Evolutionary conservation across 2,329 filamentous ascomycete genomes (phyloP), one percentile per base, ranked within the genome.

Genomic region (Ceratocystis papillata): DNA sequence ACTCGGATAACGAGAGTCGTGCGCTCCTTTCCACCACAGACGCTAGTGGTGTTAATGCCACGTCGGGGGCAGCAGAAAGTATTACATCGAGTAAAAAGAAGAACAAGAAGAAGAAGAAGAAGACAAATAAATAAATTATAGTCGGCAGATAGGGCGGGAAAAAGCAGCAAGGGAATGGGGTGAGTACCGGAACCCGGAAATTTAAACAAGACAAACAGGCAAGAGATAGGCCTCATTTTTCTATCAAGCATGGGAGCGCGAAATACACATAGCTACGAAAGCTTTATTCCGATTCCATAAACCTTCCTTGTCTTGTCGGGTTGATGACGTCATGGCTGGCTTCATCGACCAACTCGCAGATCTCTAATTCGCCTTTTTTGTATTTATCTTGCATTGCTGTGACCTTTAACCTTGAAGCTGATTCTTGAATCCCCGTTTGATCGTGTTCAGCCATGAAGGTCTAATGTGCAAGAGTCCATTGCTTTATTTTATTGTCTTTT

Each of bases 81-180:
- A 62, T 6, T 20, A 30, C 28, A 30, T 67, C 67, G 50, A 65
- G 64, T 30, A 68, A 70, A 55, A 67, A 67, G 46, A 68, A 62
- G 45, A 63, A 64, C 41, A 63, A 63, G 22, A 64, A 67, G 28
- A 70, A 41, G 55, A 64, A 55, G 65, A 65, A 30, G 69, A 70
- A 30, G 70, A 69, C 20, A 48, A 65, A 45, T 37, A 67, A 59
- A 64, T 63, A 61, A 28, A 59, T 41, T 15, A 12, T 41, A 15
- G 37, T 41, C 10, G 37, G 3, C 33, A 37, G 33, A 8, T 5
- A 41, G 37, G 12, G 37, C 10, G 10, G 37, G 37, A 41, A 41
- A 12, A 41, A 15, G 10, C 10, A 41, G 37, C 10, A 15, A 41
- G 37, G 37, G 12, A 41, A 41, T 5, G 37, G 37, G 12, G 37